Base-by-base conservation (phyloP, 2,329 filamentous ascomycete species). In the Ophiostoma quercus region DNA sequence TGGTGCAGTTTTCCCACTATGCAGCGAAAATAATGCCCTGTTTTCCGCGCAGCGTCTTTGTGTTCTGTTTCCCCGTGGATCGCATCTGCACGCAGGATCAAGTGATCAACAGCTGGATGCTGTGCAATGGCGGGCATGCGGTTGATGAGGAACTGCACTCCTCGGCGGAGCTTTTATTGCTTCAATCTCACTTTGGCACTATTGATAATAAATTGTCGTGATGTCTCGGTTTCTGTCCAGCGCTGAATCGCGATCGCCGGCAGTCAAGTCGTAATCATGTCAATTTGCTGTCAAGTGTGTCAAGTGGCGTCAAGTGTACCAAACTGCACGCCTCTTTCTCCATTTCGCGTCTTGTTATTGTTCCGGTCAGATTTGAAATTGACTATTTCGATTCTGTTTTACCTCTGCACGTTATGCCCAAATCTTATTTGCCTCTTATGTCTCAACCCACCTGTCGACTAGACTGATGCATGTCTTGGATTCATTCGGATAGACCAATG, bases 381-480 rank as follows among this genome's bases (percentile, higher is more conserved):
- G 60, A 34, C 14, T 22, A 12, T 65, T n/a, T 39, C 37, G 34
- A n/a, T 63, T 11, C 16, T 41, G 8, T 39, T 34, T 39, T 65
- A 19, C 6, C n/a, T 65, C 19, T n/a, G 16, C 62, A 65, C 29
- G 62, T 65, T 37, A 39, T 19, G 16, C 60, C 60, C 29, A 37
- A 63, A 37, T 37, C 60, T 63, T 22, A 37, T 63, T 63, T 37
- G 60, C 16, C 25, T 32, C 12, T 7, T 22, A 22, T 37, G 62
- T 65, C 62, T 65, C 62, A 65, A 12, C 14, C 32, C 60, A 63
- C 60, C 60, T 37, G 60, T 63, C 16, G 34, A 32, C 60, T 65
- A 39, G 62, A 22, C 34, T 65, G 62, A 9, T 39, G 62, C 32
- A 65, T 65, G 62, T 65, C 62, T 65, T 39, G 16, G 32, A n/a